Conservation (phyloP, 129 eudicot species). For the Silybum marianum region DNA sequence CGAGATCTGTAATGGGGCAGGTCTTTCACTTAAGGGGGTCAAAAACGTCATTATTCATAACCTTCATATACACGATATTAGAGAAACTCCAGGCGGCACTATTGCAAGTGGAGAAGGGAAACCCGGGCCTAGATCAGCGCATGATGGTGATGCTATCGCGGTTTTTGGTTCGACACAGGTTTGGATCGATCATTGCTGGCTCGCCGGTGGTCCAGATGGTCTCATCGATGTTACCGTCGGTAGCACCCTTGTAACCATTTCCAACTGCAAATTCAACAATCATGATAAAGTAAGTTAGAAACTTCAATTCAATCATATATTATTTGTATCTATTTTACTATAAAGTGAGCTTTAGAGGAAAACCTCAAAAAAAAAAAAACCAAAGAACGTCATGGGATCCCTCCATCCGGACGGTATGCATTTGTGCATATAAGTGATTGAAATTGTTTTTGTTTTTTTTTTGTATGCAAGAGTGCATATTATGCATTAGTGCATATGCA, state of each 20-base stretch:
- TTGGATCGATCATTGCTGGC: slow-evolving; percentile 76
- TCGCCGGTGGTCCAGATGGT: slow-evolving; percentile 55
- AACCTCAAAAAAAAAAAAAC: too few species aligned
- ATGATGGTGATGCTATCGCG: slow-evolving; percentile 70
- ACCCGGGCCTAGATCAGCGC: slow-evolving; percentile 43
- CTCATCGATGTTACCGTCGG: slow-evolving; percentile 66
- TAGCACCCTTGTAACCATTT: slow-evolving; percentile 64
- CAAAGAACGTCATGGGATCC: too few species aligned
- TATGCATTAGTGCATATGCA: too few species aligned
- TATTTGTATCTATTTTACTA: not conserved
- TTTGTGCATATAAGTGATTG: too few species aligned
- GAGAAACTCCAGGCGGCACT: slow-evolving; percentile 44
- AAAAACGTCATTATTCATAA: slow-evolving; percentile 69
- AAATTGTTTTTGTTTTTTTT: too few species aligned
- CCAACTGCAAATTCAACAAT: slow-evolving; percentile 62
- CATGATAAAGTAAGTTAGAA: slow-evolving; percentile 50
- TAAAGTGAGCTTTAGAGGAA: too few species aligned
- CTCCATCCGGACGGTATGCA: too few species aligned
- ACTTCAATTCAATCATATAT: not conserved
- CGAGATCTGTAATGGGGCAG: slow-evolving; percentile 67
- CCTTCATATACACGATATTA: slow-evolving; percentile 51
- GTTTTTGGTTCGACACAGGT: slow-evolving; percentile 44
- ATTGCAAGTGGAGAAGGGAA: slow-evolving; percentile 49
- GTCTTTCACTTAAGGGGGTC: slow-evolving; percentile 46
- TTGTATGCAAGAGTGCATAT: too few species aligned